These are phyloP conservation scores for Alternaria panax DNA, from an alignment of 2,329 filamentous ascomycete species.

Conservation along the genomic window DNA sequence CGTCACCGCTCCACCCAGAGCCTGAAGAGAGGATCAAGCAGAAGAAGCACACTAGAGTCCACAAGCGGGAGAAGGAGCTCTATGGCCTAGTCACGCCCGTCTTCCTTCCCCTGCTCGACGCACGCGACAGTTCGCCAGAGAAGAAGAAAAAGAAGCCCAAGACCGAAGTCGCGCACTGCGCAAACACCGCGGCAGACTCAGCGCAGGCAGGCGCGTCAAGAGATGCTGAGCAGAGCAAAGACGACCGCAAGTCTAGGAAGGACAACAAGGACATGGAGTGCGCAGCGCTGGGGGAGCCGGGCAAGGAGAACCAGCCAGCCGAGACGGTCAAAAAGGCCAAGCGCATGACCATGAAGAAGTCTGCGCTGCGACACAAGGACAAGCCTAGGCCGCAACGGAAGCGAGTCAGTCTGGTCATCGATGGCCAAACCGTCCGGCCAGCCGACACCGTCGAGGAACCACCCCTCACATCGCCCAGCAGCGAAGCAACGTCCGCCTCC, in stretches of 20 bases:
- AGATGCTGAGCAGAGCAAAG: slow-evolving; percentile 34
- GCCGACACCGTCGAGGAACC: slow-evolving; percentile 44
- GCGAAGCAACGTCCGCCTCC: slow-evolving; percentile 40
- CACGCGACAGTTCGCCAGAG: slow-evolving; percentile 32
- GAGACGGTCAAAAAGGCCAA: slow-evolving; percentile 36
- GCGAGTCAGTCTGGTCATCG: slow-evolving; percentile 48
- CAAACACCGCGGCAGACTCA: slow-evolving; percentile 13
- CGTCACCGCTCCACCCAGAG: slow-evolving; percentile 18
- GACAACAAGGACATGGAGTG: slow-evolving; percentile 26
- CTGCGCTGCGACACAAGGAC: slow-evolving; percentile 40
- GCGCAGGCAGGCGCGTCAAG: slow-evolving; percentile 23
- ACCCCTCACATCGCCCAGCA: slow-evolving; percentile 38
- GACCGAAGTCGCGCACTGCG: slow-evolving; percentile 14
- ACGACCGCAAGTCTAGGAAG: slow-evolving; percentile 26
- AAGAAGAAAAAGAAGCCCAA: slow-evolving; percentile 35
- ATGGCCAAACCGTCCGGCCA: slow-evolving; percentile 49
- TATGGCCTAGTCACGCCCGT: slow-evolving; percentile 47
- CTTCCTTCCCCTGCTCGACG: slow-evolving; percentile 48
- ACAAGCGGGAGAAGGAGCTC: slow-evolving; percentile 50
- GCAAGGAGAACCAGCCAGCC: slow-evolving; percentile 20
- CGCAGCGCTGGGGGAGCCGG: slow-evolving; percentile 13
- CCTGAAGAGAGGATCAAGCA: slow-evolving; percentile 40
- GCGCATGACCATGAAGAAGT: slow-evolving; percentile 42
- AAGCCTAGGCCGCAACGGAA: slow-evolving; percentile 38
- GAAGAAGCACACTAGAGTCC: slow-evolving; percentile 47